Base-by-base conservation (phyloP, 2,329 filamentous ascomycete species). In the Pestalotiopsis fici region DNA sequence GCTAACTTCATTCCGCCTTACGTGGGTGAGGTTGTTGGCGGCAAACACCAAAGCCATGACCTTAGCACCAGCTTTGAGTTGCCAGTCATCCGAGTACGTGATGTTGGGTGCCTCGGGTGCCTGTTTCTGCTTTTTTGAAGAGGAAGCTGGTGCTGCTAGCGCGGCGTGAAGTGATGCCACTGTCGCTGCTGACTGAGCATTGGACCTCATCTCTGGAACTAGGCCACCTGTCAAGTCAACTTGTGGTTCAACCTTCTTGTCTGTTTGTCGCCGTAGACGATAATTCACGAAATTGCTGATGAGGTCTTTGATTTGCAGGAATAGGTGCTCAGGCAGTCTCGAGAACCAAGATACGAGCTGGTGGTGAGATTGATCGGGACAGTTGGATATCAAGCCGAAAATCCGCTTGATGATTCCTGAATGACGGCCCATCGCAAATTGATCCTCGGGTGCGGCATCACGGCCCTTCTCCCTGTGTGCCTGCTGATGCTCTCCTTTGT, bases 401-500 rank as follows among this genome's bases (percentile, higher is more conserved):
- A 97, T 90, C 47, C 95, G 88, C 78, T 97, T 97, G 73, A 97
- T 88, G 65, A 97, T 91, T 4, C 91, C 92, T 2, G 93, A 94
- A 78, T 97, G 92, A 68, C 93, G 88, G 1, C 90, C 91, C 28
- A 87, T 83, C 12, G 83, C 75, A 7, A 81, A 84, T 21, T 80
- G 39, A 21, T 50, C 59, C 25, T 66, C 37, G 13, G 21, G 11
- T 3, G 54, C n/a, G 50, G 11, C 35, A 66, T 37, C 31, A 2
- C 13, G n/a, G 21, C 25, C 43, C 57, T 65, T 65, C n/a, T 35
- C 63, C 27, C 72, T 72, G 43, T 69, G 74, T 11, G 76, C 75
- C 54, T 77, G 76, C 31, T 82, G 77, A 4, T 83, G 76, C 1
- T 80, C 69, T 12, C 86, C 85, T 0, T 72, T 68, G 65, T 84